Base-by-base conservation (phyloP, 495 filamentous ascomycete species). In the Talaromyces trachyspermus region DNA sequence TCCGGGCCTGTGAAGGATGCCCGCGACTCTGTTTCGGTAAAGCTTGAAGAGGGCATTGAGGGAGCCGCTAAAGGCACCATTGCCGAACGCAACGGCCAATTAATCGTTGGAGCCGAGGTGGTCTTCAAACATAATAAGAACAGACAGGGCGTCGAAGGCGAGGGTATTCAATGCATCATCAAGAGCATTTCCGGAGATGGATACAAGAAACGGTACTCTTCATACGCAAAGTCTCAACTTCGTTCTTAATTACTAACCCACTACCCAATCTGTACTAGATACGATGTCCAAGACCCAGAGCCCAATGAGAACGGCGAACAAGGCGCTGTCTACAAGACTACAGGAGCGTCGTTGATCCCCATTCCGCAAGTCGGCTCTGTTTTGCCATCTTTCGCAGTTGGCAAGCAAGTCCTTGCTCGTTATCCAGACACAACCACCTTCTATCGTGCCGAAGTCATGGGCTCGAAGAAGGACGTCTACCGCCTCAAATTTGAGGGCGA, bases 381-480 rank as follows among this genome's bases (percentile, higher is more conserved):
- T 5, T 60, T 95, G 37, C 72, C 80, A 2, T 77, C 84, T 9
- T 90, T 91, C 55, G 72, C 90, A 1, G 67, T 78, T 45, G 89
- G 89, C 11, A 89, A 86, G 57, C 80, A 80, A 18, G 88, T 95
- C 23, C 67, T 95, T 43, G 88, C 88, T 0, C 69, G 87, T 30
- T 95, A 95, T 57, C 88, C 88, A 0, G 84, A 89, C 48, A 99
- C 94, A 8, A 95, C 92, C 2, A 96, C 91, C 0, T 99, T 99
- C 57, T 99, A 99, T 63, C 83, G 88, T 56, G 92, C 94, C 9
- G 90, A 96, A 53, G 91, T 98, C 14, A 89, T 88, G 72, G 82
- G 82, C 0, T 54, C 62, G 8, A 81, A 84, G 54, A 81, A 81
- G 51, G 77, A 79, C 41, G 68, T 68, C 37, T 83, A 79, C 48